phyloP scores from a whole-genome alignment of 768 basidiomycete species.

The Leccinum sublutescens region DNA sequence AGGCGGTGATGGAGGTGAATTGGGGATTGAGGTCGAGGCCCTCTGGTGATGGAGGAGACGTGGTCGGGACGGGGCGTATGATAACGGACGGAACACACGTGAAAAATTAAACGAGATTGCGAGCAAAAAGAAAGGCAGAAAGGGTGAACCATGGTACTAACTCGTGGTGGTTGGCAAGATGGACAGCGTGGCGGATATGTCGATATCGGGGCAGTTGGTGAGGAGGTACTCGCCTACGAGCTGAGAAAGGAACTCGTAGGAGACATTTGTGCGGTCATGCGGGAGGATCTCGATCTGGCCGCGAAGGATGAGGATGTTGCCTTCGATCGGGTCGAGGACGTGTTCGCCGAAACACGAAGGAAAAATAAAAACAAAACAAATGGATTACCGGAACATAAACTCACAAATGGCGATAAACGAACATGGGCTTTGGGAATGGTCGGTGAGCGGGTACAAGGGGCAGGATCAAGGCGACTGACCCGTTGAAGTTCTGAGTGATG shows the following conservation, averaged over 20 bases:
- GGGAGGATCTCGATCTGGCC: slow-evolving; percentile 76
- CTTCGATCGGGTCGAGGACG: slow-evolving; percentile 34
- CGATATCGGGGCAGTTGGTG: slow-evolving; percentile 42
- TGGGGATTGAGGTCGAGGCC: slow-evolving; percentile 89
- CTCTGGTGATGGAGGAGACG: slow-evolving; percentile 39
- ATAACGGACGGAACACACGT: not conserved
- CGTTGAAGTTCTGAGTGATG: slow-evolving; percentile 82
- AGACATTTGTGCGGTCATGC: slow-evolving; percentile 60
- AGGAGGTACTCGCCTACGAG: slow-evolving; percentile 84
- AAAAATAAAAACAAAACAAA: not conserved
- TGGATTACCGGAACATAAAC: not conserved
- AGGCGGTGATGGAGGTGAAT: slow-evolving; percentile 68
- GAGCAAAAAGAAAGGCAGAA: not conserved
- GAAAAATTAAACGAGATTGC: not conserved
- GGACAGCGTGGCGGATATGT: slow-evolving; percentile 32
- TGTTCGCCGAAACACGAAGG: too few relatives aligned
- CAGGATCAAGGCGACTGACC: slow-evolving; percentile 43
- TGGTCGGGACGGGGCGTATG: not conserved
- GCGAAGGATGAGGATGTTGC: slow-evolving; percentile 88
- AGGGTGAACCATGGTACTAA: slow-evolving; percentile 36
- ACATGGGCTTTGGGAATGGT: slow-evolving; percentile 66
- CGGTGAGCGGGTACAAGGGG: not conserved
- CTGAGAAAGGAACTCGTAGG: slow-evolving; percentile 82
- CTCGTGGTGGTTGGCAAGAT: slow-evolving; percentile 65
- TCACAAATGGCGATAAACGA: slow-evolving; percentile 88